Conservation (phyloP, 495 filamentous ascomycete species). For the Cenococcum geophilum region DNA sequence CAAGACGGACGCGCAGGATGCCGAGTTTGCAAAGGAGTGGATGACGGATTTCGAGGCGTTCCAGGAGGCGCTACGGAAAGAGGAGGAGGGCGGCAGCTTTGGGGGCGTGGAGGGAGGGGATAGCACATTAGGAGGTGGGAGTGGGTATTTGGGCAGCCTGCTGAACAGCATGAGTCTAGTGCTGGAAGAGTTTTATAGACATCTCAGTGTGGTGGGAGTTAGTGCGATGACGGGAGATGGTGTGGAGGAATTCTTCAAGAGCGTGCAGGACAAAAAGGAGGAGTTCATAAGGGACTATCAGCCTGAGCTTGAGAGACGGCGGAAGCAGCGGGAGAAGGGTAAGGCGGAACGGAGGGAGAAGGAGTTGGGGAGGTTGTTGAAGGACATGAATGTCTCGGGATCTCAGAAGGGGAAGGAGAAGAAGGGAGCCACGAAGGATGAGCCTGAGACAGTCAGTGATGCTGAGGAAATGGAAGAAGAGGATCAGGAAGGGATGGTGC, state of each 20-base stretch:
- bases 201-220: slow-evolving; percentile 86
- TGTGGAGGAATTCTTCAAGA: slow-evolving; percentile 86
- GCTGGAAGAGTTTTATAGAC: slow-evolving; percentile 95
- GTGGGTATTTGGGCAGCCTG: slow-evolving; percentile 94
- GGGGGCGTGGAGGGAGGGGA: slow-evolving; percentile 64
- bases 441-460: slow-evolving; percentile 53
- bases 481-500: slow-evolving; percentile 42
- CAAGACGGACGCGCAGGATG: slow-evolving; percentile 92
- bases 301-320: slow-evolving; percentile 78
- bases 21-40: slow-evolving; percentile 93
- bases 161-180: slow-evolving; percentile 96
- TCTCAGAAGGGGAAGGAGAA: slow-evolving; percentile 39
- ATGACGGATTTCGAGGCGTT: slow-evolving; percentile 99
- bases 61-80: slow-evolving; percentile 71
- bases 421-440: slow-evolving; percentile 34
- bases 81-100: slow-evolving; percentile 73
- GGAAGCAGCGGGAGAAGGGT: slow-evolving; percentile 64
- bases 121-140: slow-evolving; percentile 57
- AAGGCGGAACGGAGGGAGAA: slow-evolving; percentile 64
- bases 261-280: slow-evolving; percentile 74
- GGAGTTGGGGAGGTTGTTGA: slow-evolving; percentile 88
- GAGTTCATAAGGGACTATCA: slow-evolving; percentile 91
- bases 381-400: slow-evolving; percentile 74
- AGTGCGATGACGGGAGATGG: slow-evolving; percentile 89
- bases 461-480: slow-evolving; percentile 52